Conservation (phyloP, 768 basidiomycete genomes). For the Pisolithus albus region DNA sequence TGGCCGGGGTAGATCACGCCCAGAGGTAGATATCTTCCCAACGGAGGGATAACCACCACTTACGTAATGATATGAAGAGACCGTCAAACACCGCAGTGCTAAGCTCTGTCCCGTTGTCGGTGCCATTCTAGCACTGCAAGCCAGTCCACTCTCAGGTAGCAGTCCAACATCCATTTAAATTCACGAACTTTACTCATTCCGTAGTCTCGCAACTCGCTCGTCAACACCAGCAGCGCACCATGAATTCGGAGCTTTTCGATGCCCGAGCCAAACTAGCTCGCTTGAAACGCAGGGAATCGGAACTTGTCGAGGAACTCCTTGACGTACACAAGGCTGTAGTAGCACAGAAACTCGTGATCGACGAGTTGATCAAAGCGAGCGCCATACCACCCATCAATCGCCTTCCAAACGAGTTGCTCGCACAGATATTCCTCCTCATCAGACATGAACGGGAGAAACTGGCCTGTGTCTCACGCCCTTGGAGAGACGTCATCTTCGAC, state of each 20-base stretch:
- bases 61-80: too few species aligned
- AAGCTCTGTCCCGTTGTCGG: too few species aligned
- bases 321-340: background rate
- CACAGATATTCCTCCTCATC: background rate
- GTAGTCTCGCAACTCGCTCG: too few species aligned
- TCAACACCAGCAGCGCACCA: too few species aligned
- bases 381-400: background rate
- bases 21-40: too few species aligned
- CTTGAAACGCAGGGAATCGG: background rate
- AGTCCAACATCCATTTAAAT: too few species aligned
- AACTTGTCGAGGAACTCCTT: background rate
- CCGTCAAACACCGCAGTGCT: too few species aligned
- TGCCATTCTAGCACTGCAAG: too few species aligned
- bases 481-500: background rate
- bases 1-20: too few species aligned
- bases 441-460: background rate
- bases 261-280: background rate
- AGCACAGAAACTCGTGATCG: background rate
- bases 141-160: too few species aligned
- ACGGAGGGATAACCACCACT: too few species aligned
- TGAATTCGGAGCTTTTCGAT: background rate
- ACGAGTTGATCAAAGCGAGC: background rate
- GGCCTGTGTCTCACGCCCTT: background rate
- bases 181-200: too few species aligned
- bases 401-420: background rate